Conservation (phyloP, 208 protist genomes). For the Leishmania guyanensis region DNA sequence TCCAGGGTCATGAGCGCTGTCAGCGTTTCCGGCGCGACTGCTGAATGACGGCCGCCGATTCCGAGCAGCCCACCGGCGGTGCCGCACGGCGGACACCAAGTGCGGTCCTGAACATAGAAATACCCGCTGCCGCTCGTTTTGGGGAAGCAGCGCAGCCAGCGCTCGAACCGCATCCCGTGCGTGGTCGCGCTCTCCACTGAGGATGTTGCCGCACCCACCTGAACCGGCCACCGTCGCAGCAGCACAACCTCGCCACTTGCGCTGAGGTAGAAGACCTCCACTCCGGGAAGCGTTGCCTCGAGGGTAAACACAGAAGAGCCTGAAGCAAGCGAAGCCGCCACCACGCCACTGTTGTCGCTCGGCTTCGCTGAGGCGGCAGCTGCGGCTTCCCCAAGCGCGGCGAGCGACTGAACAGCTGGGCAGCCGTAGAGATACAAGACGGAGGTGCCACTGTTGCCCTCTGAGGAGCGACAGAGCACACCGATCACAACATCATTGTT, state of each 20-base stretch:
- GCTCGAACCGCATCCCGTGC: constrained; percentile 30
- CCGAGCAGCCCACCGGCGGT: background rate
- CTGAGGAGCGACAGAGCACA: constrained; percentile 16
- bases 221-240: constrained; percentile 12
- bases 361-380: background rate
- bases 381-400: background rate
- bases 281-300: constrained; percentile 52
- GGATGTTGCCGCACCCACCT: background rate
- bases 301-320: constrained; percentile 31
- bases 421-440: constrained; percentile 65
- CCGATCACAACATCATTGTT: constrained; percentile 65
- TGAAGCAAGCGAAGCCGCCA: background rate
- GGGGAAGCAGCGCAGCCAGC: constrained; percentile 70
- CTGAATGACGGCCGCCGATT: background rate
- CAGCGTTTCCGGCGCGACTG: background rate
- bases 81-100: constrained; percentile 33
- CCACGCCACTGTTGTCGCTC: background rate
- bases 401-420: constrained; percentile 44
- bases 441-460: background rate
- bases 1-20: constrained; percentile 28
- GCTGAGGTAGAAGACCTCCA: constrained; percentile 58
- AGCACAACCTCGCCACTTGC: constrained; percentile 60
- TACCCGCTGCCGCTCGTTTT: constrained; percentile 11
- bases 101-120: constrained; percentile 35
- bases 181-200: background rate